A percentile compares a stretch with the other conserved stretches of the same genome.
phyloP scores from a whole-genome alignment of 306 rosid species.

The Vigna mungo region DNA sequence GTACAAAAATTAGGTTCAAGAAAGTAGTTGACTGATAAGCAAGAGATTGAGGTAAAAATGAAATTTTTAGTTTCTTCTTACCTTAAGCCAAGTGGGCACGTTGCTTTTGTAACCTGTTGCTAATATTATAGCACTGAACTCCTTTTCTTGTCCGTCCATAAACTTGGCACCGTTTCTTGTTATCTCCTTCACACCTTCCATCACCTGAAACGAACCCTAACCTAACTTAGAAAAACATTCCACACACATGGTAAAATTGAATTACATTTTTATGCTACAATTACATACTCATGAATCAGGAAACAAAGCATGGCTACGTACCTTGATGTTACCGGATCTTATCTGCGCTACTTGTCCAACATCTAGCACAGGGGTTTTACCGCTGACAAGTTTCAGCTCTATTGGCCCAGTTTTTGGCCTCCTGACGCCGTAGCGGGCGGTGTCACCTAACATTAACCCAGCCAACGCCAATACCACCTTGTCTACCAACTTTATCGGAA shows the following conservation, averaged over 20 bases:
- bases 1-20: too few species aligned
- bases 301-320: not conserved
- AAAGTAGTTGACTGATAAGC: not conserved
- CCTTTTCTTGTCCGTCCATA: slow-evolving; percentile 79
- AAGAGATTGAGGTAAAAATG: not conserved
- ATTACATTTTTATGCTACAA: too few species aligned
- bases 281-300: too few species aligned
- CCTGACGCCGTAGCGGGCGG: slow-evolving; percentile 66
- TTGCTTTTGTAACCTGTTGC: slow-evolving; percentile 92
- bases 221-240: slow-evolving; percentile 20
- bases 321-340: slow-evolving; percentile 76
- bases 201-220: slow-evolving; percentile 51
- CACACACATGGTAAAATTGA: not conserved
- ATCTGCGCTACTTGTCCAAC: slow-evolving; percentile 74
- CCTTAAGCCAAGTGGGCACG: slow-evolving; percentile 93
- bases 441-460: slow-evolving; percentile 62
- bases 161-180: slow-evolving; percentile 77
- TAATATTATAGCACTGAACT: slow-evolving; percentile 74
- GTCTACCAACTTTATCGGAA: slow-evolving; percentile 71
- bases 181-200: slow-evolving; percentile 78
- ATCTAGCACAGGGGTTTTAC: slow-evolving; percentile 86
- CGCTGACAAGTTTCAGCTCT: slow-evolving; percentile 76
- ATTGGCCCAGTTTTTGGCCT: slow-evolving; percentile 87
- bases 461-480: slow-evolving; percentile 55
- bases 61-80: not conserved